Evolutionary conservation across 768 basidiomycete genomes (phyloP).

Genomic region (Kwoniella bestiolae): DNA sequence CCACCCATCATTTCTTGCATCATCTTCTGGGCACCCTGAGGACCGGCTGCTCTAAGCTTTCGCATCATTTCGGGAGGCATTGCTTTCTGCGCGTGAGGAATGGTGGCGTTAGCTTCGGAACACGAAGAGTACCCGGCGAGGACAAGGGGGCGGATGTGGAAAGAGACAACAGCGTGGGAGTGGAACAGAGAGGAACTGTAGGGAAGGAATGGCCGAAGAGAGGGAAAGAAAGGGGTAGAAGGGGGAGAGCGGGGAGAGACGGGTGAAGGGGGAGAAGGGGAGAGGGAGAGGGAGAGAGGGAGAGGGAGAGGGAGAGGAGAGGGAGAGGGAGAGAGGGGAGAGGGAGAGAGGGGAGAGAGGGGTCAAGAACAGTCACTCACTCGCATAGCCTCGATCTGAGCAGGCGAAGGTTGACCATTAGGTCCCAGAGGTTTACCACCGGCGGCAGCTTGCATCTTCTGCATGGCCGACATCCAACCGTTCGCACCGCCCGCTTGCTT

Average conservation of each 20-base stretch:
- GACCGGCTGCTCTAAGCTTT: conserved; percentile 72
- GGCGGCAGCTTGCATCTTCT: conserved; percentile 87
- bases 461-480: conserved; percentile 87
- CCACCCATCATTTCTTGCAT: conserved; percentile 73
- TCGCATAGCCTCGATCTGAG: conserved; percentile 94
- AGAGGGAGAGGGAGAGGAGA: neutral
- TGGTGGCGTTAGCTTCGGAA: too few species aligned
- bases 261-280: neutral
- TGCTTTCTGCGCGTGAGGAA: conserved; percentile 66
- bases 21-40: conserved; percentile 66
- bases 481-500: conserved; percentile 98
- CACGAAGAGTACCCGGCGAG: too few species aligned
- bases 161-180: too few species aligned
- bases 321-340: neutral
- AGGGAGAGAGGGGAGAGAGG: neutral
- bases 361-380: conserved; percentile 60
- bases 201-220: neutral
- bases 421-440: conserved; percentile 84
- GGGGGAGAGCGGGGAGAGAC: neutral
- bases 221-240: neutral
- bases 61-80: conserved; percentile 96
- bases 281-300: neutral
- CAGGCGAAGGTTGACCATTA: conserved; percentile 86
- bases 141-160: too few species aligned
- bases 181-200: too few species aligned